These are phyloP conservation scores for Monosporozyma solicola DNA, from an alignment of 805 yeast genomes.

Conservation along the genomic window DNA sequence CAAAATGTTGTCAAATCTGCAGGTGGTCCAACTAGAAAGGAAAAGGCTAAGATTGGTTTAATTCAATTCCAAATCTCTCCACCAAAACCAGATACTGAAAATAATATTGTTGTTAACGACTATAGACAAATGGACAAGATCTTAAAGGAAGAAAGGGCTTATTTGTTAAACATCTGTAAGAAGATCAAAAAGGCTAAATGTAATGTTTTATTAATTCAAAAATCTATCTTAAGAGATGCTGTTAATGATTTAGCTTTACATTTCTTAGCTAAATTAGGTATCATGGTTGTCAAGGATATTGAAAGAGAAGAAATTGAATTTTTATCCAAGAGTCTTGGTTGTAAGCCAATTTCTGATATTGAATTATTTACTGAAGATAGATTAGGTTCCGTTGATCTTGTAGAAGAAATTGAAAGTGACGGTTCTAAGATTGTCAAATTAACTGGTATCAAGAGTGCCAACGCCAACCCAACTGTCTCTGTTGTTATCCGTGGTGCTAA, in stretches of 20 bases:
- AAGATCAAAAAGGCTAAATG: constrained; percentile 95
- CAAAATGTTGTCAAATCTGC: constrained; percentile 84
- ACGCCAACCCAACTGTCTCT: constrained; percentile 55
- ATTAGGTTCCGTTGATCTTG: constrained; percentile 82
- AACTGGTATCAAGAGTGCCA: constrained; percentile 56
- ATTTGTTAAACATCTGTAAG: constrained; percentile 87
- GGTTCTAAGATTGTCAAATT: constrained; percentile 86
- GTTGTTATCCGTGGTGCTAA: constrained; percentile 95
- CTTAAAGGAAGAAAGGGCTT: constrained; percentile 94
- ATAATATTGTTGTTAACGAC: constrained; percentile 93
- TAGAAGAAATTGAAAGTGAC: constrained; percentile 83
- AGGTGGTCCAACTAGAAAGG: constrained; percentile 91
- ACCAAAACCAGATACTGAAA: constrained; percentile 96
- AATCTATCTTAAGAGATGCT: constrained; percentile 90
- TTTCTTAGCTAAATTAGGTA: constrained; percentile 84
- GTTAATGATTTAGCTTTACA: constrained; percentile 92
- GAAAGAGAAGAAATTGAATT: constrained; percentile 96
- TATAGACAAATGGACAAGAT: constrained; percentile 99
- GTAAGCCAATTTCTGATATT: constrained; percentile 93
- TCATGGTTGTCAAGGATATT: constrained; percentile 89
- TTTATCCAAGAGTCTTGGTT: constrained; percentile 70
- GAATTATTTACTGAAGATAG: constrained; percentile 90
- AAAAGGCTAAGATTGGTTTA: constrained; percentile 84
- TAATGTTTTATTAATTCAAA: constrained; percentile 82
- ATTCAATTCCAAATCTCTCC: constrained; percentile 93